Evolutionary conservation across 768 basidiomycete species (phyloP).

Genomic region (Phallus indusiatus): DNA sequence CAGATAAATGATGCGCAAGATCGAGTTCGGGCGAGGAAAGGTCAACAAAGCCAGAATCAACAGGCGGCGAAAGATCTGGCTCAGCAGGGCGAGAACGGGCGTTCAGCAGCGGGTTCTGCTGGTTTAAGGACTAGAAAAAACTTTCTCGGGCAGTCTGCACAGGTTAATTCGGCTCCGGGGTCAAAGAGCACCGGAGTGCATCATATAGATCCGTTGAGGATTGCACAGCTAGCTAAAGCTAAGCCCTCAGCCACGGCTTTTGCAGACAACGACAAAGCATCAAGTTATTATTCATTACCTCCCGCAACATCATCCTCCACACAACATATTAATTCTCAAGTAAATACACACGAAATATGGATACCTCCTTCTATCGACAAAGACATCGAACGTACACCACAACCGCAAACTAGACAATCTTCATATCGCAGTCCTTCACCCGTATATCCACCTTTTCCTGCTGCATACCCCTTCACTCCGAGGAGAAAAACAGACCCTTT

Average conservation of each 20-base stretch:
- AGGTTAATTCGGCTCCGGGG: not conserved
- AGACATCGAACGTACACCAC: slow-evolving; percentile 14
- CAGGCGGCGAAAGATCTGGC: not conserved
- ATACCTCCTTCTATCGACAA: slow-evolving; percentile 43
- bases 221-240: too few species aligned
- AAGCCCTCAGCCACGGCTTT: not conserved
- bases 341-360: slow-evolving; percentile 43
- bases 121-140: slow-evolving; percentile 3
- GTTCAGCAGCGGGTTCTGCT: not conserved
- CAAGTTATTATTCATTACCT: not conserved
- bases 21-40: slow-evolving; percentile 6
- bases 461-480: slow-evolving; percentile 70
- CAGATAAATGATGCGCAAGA: slow-evolving; percentile 11
- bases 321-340: not conserved
- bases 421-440: slow-evolving; percentile 4
- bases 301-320: not conserved
- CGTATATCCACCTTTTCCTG: slow-evolving; percentile 62
- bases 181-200: slow-evolving; percentile 1
- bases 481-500: slow-evolving; percentile 26
- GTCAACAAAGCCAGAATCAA: not conserved
- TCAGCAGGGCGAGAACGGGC: not conserved
- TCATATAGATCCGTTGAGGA: not conserved
- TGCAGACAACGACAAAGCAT: not conserved
- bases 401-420: not conserved
- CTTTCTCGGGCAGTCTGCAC: not conserved